Evolutionary conservation across 2,329 filamentous ascomycete genomes (phyloP).

Genomic region (Cercospora zeae-maydis): DNA sequence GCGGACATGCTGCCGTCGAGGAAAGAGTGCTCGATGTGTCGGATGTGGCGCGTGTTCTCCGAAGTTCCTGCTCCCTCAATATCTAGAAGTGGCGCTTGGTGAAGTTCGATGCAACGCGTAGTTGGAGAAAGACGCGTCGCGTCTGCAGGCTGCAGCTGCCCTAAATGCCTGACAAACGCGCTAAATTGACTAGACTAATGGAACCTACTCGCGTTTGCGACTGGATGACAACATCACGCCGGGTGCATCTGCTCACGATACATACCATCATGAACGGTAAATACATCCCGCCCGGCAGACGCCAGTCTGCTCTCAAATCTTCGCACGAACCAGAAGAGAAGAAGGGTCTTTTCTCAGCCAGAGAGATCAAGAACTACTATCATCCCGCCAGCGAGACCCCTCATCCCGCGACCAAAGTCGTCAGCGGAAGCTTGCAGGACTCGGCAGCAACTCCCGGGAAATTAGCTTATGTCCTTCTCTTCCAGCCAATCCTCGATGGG

Average conservation of each 20-base stretch:
- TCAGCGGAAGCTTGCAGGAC: slow-evolving; percentile 21
- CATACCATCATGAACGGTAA: not conserved
- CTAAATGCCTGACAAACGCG: no score
- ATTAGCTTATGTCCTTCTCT: slow-evolving; percentile 29
- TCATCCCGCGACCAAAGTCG: not conserved
- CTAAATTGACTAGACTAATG: no score
- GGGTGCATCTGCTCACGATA: not conserved
- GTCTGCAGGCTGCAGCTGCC: no score
- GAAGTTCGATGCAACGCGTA: no score
- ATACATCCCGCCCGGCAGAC: not conserved
- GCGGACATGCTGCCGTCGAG: not conserved
- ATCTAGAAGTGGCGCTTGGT: no score
- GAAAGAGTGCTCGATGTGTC: no score
- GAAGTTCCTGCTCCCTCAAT: no score
- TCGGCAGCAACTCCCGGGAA: slow-evolving; percentile 21
- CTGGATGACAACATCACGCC: no score
- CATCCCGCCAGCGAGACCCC: not conserved
- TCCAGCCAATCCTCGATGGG: slow-evolving; percentile 32
- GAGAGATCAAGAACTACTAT: not conserved
- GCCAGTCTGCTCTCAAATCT: not conserved
- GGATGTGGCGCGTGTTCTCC: no score
- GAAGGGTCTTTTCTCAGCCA: not conserved
- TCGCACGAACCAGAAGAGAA: not conserved
- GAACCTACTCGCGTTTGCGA: no score
- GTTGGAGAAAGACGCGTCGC: no score